Percentiles rank a stretch among this genome's conserved stretches.
phyloP scores from a whole-genome alignment of 2,329 filamentous ascomycete genomes.

The Pleochaeta shiraiana region DNA sequence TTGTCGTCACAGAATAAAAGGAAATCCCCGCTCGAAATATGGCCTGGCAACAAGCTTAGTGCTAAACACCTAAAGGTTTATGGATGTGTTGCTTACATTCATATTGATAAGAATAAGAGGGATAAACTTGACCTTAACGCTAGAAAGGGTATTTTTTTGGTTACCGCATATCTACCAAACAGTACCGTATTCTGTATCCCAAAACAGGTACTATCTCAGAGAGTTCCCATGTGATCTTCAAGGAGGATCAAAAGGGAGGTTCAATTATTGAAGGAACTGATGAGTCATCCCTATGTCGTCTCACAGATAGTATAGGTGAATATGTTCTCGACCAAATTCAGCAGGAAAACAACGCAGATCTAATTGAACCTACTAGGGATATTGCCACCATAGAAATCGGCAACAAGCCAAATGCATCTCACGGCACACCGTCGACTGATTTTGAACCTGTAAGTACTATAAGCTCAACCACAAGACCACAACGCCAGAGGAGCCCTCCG shows the following conservation, averaged over 20 bases:
- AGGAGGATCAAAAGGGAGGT: background rate
- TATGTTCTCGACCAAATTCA: background rate
- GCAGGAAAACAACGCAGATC: background rate
- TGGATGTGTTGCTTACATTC: background rate
- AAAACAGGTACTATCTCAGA: too few species aligned
- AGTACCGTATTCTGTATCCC: too few species aligned
- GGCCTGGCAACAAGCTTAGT: background rate
- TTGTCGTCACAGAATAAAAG: background rate
- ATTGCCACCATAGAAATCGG: background rate
- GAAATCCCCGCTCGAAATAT: background rate
- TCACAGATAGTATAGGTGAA: background rate
- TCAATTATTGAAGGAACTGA: background rate
- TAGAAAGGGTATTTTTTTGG: background rate
- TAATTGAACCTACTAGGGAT: background rate
- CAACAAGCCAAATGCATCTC: background rate
- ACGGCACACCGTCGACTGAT: background rate
- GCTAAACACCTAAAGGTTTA: background rate
- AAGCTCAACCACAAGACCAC: background rate
- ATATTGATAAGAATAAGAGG: background rate
- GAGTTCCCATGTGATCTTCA: too few species aligned
- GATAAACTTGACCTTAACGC: background rate
- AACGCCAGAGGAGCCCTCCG: background rate
- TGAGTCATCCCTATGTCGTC: background rate
- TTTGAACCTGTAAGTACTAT: background rate
- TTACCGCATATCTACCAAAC: background rate